Conservation (phyloP, 106 monocot genomes). For the Agapanthus africanus region DNA sequence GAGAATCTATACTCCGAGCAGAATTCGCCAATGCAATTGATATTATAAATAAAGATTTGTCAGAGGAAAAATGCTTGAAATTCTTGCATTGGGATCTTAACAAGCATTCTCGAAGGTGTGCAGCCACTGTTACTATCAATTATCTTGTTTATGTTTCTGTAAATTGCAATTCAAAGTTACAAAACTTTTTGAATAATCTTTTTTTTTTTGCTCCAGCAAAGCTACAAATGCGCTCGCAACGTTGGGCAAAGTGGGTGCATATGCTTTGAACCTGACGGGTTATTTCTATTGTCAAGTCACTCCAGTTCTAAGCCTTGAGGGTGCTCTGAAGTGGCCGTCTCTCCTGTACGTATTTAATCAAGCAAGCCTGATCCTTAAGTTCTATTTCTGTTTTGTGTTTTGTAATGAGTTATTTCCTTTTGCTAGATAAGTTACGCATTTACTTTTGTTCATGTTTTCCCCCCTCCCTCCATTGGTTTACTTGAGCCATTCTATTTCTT, state of each 20-base stretch:
- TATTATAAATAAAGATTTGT: slow-evolving; percentile 49
- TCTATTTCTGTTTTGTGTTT: background rate
- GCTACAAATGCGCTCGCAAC: slow-evolving; percentile 48
- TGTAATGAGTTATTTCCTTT: too few relatives aligned
- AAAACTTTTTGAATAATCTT: background rate
- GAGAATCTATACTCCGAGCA: slow-evolving; percentile 71
- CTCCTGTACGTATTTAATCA: slow-evolving; percentile 23
- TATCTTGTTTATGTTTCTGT: background rate
- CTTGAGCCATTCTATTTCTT: background rate
- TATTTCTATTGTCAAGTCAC: slow-evolving; percentile 60
- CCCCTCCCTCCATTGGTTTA: background rate
- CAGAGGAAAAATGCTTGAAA: slow-evolving; percentile 43
- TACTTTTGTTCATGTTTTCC: background rate
- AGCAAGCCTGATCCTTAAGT: background rate
- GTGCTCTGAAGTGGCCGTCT: slow-evolving; percentile 16
- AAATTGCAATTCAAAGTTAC: background rate
- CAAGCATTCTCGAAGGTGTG: slow-evolving; percentile 56
- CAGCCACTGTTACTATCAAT: background rate
- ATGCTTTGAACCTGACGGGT: slow-evolving; percentile 57
- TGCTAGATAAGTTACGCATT: background rate
- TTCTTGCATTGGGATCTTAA: slow-evolving; percentile 94
- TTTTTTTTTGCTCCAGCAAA: slow-evolving; percentile 34
- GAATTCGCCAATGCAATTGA: slow-evolving; percentile 77
- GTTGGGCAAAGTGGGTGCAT: slow-evolving; percentile 50
- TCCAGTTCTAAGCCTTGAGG: slow-evolving; percentile 25